These are phyloP conservation scores for Clavispora carvajalis DNA, from an alignment of 805 yeast genomes.

Conservation along the genomic window DNA sequence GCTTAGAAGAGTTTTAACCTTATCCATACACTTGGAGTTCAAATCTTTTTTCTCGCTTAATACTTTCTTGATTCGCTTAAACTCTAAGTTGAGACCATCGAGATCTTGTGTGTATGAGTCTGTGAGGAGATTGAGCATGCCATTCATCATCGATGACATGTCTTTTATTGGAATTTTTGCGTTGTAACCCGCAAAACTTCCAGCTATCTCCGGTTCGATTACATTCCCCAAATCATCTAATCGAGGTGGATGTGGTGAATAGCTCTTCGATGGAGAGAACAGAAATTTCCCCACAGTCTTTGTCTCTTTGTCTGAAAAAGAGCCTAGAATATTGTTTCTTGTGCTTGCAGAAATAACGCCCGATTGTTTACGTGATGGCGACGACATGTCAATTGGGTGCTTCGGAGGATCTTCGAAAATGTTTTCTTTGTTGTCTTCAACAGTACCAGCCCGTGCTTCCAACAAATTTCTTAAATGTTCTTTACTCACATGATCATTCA, in stretches of 20 bases:
- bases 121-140: constrained; percentile 45
- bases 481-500: constrained; percentile 27
- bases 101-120: constrained; percentile 51
- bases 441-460: constrained; percentile 18
- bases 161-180: constrained; percentile 29
- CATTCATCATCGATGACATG: constrained; percentile 29
- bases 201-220: constrained; percentile 7
- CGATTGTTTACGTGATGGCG: neutral
- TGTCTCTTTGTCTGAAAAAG: constrained; percentile 23
- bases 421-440: constrained; percentile 45
- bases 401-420: constrained; percentile 34
- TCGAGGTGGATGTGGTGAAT: constrained; percentile 31
- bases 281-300: constrained; percentile 1
- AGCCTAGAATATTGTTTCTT: constrained; percentile 25
- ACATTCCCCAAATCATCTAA: constrained; percentile 28
- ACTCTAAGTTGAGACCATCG: constrained; percentile 32
- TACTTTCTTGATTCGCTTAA: constrained; percentile 26
- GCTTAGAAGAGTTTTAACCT: constrained; percentile 22
- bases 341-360: neutral
- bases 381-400: constrained; percentile 8
- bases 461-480: constrained; percentile 27
- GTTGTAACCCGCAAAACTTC: constrained; percentile 15
- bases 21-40: constrained; percentile 25
- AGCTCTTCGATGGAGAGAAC: constrained; percentile 7
- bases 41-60: constrained; percentile 48